A percentile compares a stretch with the other conserved stretches of the same genome.
phyloP scores from a whole-genome alignment of 768 basidiomycete species.

The Lactifluus piperatus region DNA sequence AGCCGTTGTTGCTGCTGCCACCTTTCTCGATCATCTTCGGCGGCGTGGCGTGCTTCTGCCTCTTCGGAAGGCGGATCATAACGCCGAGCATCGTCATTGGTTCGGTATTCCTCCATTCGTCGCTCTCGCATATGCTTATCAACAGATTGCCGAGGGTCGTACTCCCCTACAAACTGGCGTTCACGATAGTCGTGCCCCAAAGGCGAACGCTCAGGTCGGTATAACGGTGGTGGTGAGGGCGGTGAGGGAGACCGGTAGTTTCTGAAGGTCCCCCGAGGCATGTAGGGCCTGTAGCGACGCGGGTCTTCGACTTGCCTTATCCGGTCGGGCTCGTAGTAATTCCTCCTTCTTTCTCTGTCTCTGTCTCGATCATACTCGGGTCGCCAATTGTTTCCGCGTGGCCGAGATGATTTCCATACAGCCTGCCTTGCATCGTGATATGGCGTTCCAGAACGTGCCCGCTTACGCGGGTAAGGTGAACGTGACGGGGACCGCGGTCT shows the following conservation, averaged over 20 bases:
- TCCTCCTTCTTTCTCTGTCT: not conserved
- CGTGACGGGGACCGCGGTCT: not conserved
- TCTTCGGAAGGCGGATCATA: not conserved
- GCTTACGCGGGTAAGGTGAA: conserved; percentile 7
- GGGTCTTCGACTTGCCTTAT: not conserved
- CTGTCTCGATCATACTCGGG: not conserved
- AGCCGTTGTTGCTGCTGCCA: not conserved
- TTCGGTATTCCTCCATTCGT: not conserved
- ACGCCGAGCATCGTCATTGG: not conserved
- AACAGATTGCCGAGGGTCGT: not conserved
- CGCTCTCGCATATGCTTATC: not conserved
- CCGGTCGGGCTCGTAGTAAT: not conserved
- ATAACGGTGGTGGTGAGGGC: not conserved
- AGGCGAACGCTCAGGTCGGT: not conserved
- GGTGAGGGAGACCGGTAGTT: not conserved
- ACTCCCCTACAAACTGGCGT: not conserved
- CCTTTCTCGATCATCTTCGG: not conserved
- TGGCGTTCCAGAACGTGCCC: not conserved
- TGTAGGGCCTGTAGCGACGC: not conserved
- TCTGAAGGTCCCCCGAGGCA: not conserved
- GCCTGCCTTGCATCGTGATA: no score
- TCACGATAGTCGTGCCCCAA: not conserved
- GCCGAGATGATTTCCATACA: not conserved
- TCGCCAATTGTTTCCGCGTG: not conserved
- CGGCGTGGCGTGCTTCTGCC: not conserved